Conservation (phyloP, 2,329 filamentous ascomycete species). For the Monilinia vaccinii-corymbosi region DNA sequence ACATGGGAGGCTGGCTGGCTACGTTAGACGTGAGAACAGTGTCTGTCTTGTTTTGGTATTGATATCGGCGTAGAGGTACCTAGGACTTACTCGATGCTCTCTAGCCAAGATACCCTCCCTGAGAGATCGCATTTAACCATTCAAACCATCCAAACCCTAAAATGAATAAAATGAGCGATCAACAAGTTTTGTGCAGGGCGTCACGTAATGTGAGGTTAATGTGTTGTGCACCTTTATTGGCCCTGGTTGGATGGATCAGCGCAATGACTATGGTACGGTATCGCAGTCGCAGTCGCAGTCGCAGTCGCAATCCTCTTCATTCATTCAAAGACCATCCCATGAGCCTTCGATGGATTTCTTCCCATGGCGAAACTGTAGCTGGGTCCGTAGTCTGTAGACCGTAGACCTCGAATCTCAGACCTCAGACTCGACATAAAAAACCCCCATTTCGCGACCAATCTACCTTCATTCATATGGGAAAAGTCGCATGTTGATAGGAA, state of each 20-base stretch:
- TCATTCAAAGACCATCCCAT: constrained; percentile 22
- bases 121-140: background rate
- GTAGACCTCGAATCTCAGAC: constrained; percentile 12
- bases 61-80: background rate
- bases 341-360: constrained; percentile 8
- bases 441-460: constrained; percentile 11
- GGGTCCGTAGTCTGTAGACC: constrained; percentile 20
- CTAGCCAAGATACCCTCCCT: background rate
- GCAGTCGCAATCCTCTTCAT: background rate
- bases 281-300: background rate
- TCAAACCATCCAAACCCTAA: no score
- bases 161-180: background rate
- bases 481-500: constrained; percentile 17
- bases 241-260: background rate
- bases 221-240: background rate
- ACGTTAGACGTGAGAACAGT: background rate
- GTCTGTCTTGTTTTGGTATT: background rate
- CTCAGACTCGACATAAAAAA: no score
- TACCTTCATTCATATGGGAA: constrained; percentile 9
- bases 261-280: background rate
- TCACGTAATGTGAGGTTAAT: background rate
- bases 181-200: background rate
- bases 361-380: constrained; percentile 17
- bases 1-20: background rate
- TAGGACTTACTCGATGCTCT: background rate